Evolutionary conservation across 805 yeast genomes (phyloP), one percentile per base, ranked within the genome.

Genomic region (Grigorovia jiainica): DNA sequence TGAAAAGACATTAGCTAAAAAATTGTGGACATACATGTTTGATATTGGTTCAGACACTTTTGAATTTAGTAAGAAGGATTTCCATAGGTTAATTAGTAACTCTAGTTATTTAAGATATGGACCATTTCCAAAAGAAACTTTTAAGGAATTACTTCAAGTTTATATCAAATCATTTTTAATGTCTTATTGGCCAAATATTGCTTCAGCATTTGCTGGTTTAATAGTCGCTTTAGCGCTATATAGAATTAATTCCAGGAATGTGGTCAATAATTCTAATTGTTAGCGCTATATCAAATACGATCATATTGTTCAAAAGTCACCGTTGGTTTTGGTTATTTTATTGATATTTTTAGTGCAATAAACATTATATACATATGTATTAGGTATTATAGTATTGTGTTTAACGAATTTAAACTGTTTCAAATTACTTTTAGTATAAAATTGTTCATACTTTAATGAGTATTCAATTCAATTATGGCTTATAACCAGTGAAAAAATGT

Each of bases 11-110:
- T 50, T 69, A 35, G 40, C 53, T 9, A 39, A 45, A 16, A 61
- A 59, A 19, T 44, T 71, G 19, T 54, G 62, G 49, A 48, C 45
- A 11, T 67, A 54, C 45, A 64, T 60, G 58, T 52, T 52, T 15
- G 35, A 48, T 1, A 27, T n/a, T 1, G 23, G 44, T 5, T 31
- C 42, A 23, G 34, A 21, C 7, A 24, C 44, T 10, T 49, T 47
- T 41, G 29, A 47, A 8, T 56, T 53, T 31, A 50, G 56, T 5
- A 47, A 49, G 34, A 38, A 49, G 13, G 52, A 51, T 11, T 60
- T 57, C 37, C 25, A 47, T 10, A 45, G 38, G 9, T 41, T 60
- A 21, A 41, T 60, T 6, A 47, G 48, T 20, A 62, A 61, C 39
- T 52, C 65, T 7, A 52, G 58, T n/a, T 53, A 51, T 23, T 43